phyloP scores from a whole-genome alignment of 495 filamentous ascomycete species.

The Neurospora terricola region DNA sequence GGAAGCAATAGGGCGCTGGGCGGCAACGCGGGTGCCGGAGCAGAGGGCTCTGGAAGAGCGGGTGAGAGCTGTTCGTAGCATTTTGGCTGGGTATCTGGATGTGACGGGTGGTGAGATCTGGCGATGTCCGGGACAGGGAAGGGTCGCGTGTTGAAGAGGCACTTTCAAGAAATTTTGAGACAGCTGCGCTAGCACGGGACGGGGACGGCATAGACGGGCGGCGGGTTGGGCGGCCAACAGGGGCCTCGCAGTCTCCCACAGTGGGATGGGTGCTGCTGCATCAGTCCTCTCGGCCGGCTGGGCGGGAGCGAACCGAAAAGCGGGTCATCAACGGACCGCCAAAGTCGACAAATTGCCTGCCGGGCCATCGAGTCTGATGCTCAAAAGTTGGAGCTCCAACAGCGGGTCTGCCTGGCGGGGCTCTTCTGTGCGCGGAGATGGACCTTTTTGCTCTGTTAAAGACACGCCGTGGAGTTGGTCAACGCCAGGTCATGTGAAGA shows the following conservation, averaged over 20 bases:
- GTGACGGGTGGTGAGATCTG: background rate
- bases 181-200: background rate
- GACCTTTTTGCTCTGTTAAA: background rate
- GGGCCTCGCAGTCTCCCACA: background rate
- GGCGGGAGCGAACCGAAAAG: background rate
- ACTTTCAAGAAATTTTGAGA: conserved; percentile 10
- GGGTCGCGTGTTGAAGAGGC: background rate
- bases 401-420: background rate
- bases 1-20: conserved; percentile 18
- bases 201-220: background rate
- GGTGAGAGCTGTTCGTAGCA: conserved; percentile 35
- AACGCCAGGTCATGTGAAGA: conserved; percentile 6
- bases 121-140: background rate
- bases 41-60: conserved; percentile 29
- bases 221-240: background rate
- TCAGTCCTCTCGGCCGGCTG: background rate
- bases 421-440: background rate
- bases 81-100: conserved; percentile 16
- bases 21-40: conserved; percentile 15
- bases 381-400: background rate
- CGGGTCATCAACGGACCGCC: background rate
- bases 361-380: background rate
- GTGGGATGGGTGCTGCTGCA: background rate
- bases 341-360: background rate
- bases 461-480: background rate